These are phyloP conservation scores for Nakataea oryzae DNA, from an alignment of 2,329 filamentous ascomycete species.

Conservation along the genomic window DNA sequence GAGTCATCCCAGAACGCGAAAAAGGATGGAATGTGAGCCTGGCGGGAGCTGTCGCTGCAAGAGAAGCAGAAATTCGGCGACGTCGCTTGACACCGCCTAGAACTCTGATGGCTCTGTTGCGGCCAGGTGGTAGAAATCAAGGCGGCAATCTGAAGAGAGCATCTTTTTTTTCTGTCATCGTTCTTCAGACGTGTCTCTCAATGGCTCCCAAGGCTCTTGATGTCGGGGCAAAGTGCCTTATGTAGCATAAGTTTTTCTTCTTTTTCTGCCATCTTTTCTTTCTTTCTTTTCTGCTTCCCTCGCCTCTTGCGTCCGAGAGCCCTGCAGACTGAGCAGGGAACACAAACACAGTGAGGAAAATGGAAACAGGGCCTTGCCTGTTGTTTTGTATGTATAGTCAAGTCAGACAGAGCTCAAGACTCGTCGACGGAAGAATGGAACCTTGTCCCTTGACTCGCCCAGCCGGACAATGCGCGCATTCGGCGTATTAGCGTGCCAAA, in stretches of 20 bases:
- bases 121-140: not conserved
- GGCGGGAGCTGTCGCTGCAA: no score
- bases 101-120: not conserved
- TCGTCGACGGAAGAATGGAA: not conserved
- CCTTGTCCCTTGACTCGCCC: not conserved
- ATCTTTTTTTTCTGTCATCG: not conserved
- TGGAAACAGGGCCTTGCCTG: not conserved
- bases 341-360: no score
- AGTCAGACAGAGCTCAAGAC: not conserved
- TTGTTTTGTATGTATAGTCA: not conserved
- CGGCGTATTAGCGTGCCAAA: not conserved
- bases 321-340: not conserved
- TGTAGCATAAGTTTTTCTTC: not conserved
- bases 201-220: not conserved
- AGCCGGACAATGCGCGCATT: no score
- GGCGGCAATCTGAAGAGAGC: not conserved
- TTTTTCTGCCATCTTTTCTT: not conserved
- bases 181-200: not conserved
- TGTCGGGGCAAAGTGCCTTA: not conserved
- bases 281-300: not conserved
- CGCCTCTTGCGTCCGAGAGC: not conserved
- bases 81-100: not conserved
- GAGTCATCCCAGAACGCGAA: no score
- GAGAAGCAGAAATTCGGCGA: not conserved
- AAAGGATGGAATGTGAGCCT: not conserved